Evolutionary conservation across 495 filamentous ascomycete species (phyloP), one percentile per base, ranked within the genome.

Genomic region (Elaphomyces granulatus): DNA sequence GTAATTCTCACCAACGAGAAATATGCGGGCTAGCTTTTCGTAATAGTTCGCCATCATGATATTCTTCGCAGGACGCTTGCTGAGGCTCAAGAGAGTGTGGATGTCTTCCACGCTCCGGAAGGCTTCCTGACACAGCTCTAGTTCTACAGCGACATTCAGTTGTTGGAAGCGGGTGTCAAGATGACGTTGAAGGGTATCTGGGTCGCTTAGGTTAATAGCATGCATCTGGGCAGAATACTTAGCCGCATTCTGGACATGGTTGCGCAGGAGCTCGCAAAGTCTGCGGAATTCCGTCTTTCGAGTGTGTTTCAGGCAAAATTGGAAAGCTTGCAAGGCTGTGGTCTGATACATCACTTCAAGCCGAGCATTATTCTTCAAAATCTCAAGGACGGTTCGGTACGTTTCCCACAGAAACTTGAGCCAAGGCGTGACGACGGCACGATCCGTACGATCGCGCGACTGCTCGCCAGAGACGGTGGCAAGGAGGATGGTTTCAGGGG

Each of bases 31-130:
- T 37, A 98, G 74, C 64, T 95, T 94, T 71, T 98, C 92, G 65
- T 96, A 98, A 75, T 98, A 98, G 66, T 96, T 98, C 60, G 92
- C 90, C 90, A 98, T 98, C 87, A 96, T 95, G 47, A 94, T 72
- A 60, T 95, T 94, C 79, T 95, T 95, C n/a, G 90, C 81, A 30
- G 87, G 87, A 37, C 88, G 83, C 75, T 98, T 98, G 83, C 90
- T 96, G 44, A 96, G 74, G 71, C 79, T 96, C 46, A 98, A 75
- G 43, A 98, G 77, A n/a, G 85, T 94, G 64, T 98, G 90, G 50
- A 96, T 98, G 62, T 98, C 90, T 61, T 98, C 90, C 38, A 98
- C 86, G 54, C 87, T 94, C 51, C 87, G 80, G 77, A 98, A 98
- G 45, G 90, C 90, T 67, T 98, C 90, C 63, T 98, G 90, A 92